Evolutionary conservation across 2,329 filamentous ascomycete genomes (phyloP), one percentile per base, ranked within the genome.

Genomic region (Cyphellophora europaea): DNA sequence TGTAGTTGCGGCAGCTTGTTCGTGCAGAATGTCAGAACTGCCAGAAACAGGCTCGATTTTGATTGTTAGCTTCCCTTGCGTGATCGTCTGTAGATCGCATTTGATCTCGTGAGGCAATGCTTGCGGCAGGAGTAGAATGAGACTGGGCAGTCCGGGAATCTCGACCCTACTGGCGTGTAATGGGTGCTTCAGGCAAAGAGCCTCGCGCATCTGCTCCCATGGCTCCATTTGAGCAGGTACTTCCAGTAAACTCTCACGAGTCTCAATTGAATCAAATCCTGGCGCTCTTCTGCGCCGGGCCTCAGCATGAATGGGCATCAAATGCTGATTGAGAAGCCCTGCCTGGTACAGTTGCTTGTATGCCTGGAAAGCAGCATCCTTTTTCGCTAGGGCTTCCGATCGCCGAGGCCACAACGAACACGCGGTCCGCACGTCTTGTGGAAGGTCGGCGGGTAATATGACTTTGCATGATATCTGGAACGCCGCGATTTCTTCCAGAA

Each of bases 341-440:
- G 72, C 79, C 5, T 72, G 48, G 51, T 89, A 77, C 0, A 96
- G 65, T 4, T 66, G 66, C 14, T 73, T 59, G 51, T 88, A 94
- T 1, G 87, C 83, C 50, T 84, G 74, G 42, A 93, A 91, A 0
- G 85, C 82, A 1, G 81, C 85, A 55, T 95, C 89, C 51, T 82
- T 85, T 46, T 67, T 77, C 0, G 87, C 86, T 46, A 75, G 77
- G 38, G 67, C 72, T 49, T 91, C 79, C 0, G 77, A 82, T 8
- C 47, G 56, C 87, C 87, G 95, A n/a, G 54, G 43, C 21, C 53
- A 43, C 17, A 55, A 53, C 33, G 79, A 74, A 14, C 58, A 49
- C 0, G 71, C 65, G 25, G 57, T 61, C 11, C 82, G 73, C 6
- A 86, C 56, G 10, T 67, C 55, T 3, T 68, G 61, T n/a, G 82